phyloP scores from a whole-genome alignment of 768 basidiomycete genomes.

The Boletus coccyginus region DNA sequence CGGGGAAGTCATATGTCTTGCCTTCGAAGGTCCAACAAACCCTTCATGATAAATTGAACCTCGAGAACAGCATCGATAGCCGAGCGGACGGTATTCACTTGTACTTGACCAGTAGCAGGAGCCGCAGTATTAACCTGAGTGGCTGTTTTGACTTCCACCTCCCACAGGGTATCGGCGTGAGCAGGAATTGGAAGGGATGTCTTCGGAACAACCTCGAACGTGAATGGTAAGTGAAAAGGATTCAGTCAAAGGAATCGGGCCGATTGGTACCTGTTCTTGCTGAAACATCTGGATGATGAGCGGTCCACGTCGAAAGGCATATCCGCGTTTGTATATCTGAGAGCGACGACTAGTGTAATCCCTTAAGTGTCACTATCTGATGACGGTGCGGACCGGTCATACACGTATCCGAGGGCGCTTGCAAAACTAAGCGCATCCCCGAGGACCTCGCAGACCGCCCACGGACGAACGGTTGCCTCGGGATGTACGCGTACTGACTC shows the following conservation, averaged over 20 bases:
- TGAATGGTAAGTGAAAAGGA: constrained; percentile 6
- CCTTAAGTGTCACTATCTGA: constrained; percentile 1
- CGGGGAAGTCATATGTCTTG: constrained; percentile 52
- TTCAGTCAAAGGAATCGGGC: background rate
- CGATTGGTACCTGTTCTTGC: constrained; percentile 66
- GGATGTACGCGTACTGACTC: constrained; percentile 82
- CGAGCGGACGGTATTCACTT: constrained; percentile 68
- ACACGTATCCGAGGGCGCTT: constrained; percentile 76
- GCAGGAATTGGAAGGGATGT: constrained; percentile 75
- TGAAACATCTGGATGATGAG: constrained; percentile 82
- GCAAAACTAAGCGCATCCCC: constrained; percentile 82
- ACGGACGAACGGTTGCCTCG: constrained; percentile 83
- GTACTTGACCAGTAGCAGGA: constrained; percentile 33
- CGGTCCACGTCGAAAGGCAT: constrained; percentile 66
- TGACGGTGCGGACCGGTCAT: constrained; percentile 23
- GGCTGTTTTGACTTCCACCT: constrained; percentile 85
- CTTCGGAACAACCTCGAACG: constrained; percentile 62
- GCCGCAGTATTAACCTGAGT: constrained; percentile 68
- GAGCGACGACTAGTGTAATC: constrained; percentile 50
- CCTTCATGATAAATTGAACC: constrained; percentile 82
- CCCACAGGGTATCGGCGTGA: constrained; percentile 80
- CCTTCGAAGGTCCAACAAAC: constrained; percentile 71
- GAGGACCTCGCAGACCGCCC: constrained; percentile 74
- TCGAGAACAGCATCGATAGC: constrained; percentile 76
- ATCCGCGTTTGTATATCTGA: constrained; percentile 81